Evolutionary conservation across 169 alveolate genomes (phyloP), one percentile per base, ranked within the genome.

Genomic region (Babesia sp.): DNA sequence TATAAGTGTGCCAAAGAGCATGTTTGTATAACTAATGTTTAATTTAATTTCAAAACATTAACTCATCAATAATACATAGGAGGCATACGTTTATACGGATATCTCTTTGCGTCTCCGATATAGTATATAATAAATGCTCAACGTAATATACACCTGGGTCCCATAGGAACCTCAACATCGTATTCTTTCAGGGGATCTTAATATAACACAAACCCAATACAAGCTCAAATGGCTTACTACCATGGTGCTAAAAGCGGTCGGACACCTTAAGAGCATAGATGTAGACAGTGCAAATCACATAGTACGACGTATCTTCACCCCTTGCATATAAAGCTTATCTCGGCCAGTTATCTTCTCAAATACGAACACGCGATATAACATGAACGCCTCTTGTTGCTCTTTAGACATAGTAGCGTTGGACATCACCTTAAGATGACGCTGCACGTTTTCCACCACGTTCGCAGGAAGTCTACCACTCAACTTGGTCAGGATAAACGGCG

Each of bases 251-350:
- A n/a, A n/a, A n/a, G n/a, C n/a, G n/a, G n/a, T n/a, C n/a, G n/a
- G n/a, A n/a, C n/a, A n/a, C n/a, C n/a, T n/a, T n/a, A n/a, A n/a
- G n/a, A n/a, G n/a, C n/a, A n/a, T n/a, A n/a, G n/a, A n/a, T n/a
- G n/a, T n/a, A n/a, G n/a, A n/a, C n/a, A n/a, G n/a, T n/a, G n/a
- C n/a, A n/a, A n/a, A n/a, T n/a, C n/a, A n/a, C n/a, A n/a, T n/a
- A n/a, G 79, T 11, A 12, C 68, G 54, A 58, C 79, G 66, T 4
- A 81, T 81, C 44, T 71, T 71, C 8, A 81, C 89, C 34, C 89
- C 89, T 67, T 72, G 84, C 70, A 81, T 71, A 63, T 81, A 81
- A 46, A 72, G 54, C 73, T 56, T 61, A 46, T 81, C 89, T 39
- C 83, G 71, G 2, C 79, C 80, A 11, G 82, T 71, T 1, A 81